Conservation (phyloP, 768 basidiomycete genomes). For the Trametes sanguinea region DNA sequence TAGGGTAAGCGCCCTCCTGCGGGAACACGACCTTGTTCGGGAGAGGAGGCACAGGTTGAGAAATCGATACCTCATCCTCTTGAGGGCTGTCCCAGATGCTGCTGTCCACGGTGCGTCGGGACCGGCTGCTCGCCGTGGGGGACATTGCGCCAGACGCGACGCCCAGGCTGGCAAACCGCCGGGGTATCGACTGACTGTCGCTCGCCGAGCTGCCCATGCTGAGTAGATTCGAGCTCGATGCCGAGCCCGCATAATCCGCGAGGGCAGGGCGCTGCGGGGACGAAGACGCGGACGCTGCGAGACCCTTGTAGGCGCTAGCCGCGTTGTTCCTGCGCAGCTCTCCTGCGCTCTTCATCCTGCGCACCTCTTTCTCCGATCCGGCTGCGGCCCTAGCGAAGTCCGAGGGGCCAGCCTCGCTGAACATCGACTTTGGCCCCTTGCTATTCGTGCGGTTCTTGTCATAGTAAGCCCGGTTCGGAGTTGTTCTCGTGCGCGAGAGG, state of each 20-base stretch:
- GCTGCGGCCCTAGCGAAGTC: conserved; percentile 7
- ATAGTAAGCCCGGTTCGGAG: conserved; percentile 53
- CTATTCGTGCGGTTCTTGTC: conserved; percentile 32
- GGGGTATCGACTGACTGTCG: conserved; percentile 36
- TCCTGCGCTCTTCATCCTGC: conserved; percentile 87
- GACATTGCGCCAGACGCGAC: conserved; percentile 44
- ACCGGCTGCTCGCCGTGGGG: conserved; percentile 38
- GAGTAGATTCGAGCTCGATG: conserved; percentile 69
- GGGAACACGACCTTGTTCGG: conserved; percentile 20
- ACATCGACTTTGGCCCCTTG: conserved; percentile 24
- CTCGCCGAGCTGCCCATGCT: conserved; percentile 38
- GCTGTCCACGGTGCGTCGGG: conserved; percentile 43
- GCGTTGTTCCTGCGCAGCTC: conserved; percentile 61
- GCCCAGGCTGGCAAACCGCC: conserved; percentile 72
- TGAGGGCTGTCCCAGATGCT: conserved; percentile 53
- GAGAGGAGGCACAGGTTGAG: conserved; percentile 11
- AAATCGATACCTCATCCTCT: conserved; percentile 26
- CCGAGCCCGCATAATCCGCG: conserved; percentile 58
- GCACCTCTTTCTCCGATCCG: conserved; percentile 55
- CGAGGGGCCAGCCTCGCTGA: conserved; percentile 24
- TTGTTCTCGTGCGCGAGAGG: conserved; percentile 73
- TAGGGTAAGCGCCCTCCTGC: conserved; percentile 18
- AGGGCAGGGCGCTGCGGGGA: conserved; percentile 45
- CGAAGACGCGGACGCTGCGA: conserved; percentile 33
- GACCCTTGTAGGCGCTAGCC: conserved; percentile 27